Percentiles rank a stretch among this genome's conserved stretches.
phyloP scores from a whole-genome alignment of 805 yeast species.

The Starmerella davenportii region DNA sequence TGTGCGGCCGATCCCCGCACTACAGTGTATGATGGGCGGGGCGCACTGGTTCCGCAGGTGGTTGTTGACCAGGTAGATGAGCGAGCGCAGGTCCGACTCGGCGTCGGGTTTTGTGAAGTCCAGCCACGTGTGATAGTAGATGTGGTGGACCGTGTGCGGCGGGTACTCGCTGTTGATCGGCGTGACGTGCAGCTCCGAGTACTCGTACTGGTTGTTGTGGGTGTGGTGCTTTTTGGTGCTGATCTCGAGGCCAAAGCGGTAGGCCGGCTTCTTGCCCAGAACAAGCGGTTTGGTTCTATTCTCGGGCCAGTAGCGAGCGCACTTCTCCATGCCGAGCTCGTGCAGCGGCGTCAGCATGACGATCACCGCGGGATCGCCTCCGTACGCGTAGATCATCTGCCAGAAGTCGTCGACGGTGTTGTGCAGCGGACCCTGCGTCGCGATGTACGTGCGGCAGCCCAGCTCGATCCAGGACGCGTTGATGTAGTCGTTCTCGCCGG shows the following conservation, averaged over 20 bases:
- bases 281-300: conserved; percentile 11
- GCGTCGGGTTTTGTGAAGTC: conserved; percentile 50
- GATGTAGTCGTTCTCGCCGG: conserved; percentile 39
- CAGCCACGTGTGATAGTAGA: conserved; percentile 69
- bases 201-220: conserved; percentile 16
- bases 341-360: conserved; percentile 61
- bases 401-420: conserved; percentile 71
- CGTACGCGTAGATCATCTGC: conserved; percentile 55
- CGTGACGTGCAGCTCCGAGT: conserved; percentile 12
- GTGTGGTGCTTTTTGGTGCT: conserved; percentile 7
- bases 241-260: conserved; percentile 14
- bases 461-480: conserved; percentile 63
- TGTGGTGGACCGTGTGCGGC: conserved; percentile 30
- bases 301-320: conserved; percentile 64
- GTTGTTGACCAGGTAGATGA: conserved; percentile 35
- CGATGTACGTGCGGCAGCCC: conserved; percentile 34
- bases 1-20: conserved; percentile 94
- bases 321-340: conserved; percentile 66
- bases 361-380: conserved; percentile 43
- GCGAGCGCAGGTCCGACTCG: conserved; percentile 29
- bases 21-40: conserved; percentile 71
- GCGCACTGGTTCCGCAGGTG: conserved; percentile 26
- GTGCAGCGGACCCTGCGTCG: conserved; percentile 74
- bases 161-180: conserved; percentile 11
- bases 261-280: conserved; percentile 9